phyloP scores from a whole-genome alignment of 129 eudicot species.

The Erigeron canadensis region DNA sequence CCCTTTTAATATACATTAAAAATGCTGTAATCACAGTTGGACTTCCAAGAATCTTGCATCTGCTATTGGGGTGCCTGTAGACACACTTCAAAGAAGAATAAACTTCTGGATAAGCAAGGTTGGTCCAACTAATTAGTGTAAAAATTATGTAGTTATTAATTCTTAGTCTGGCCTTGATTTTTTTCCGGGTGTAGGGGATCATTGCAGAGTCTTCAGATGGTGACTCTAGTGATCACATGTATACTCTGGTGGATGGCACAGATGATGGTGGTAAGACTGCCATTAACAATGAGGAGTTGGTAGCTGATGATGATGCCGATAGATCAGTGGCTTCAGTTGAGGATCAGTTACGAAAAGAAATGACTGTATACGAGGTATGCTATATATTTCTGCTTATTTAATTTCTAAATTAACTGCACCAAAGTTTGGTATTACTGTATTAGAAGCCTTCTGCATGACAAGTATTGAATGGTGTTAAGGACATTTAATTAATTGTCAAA shows the following conservation, averaged over 20 bases:
- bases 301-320: conserved; percentile 84
- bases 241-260: conserved; percentile 64
- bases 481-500: conserved; percentile 12
- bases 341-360: conserved; percentile 89
- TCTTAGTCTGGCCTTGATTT: neutral
- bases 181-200: conserved; percentile 61
- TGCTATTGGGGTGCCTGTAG: conserved; percentile 85
- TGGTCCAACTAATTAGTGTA: neutral
- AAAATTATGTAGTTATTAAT: neutral
- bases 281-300: conserved; percentile 56
- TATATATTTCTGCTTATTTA: neutral
- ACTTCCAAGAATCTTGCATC: conserved; percentile 77
- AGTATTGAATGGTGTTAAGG: neutral
- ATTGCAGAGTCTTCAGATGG: conserved; percentile 59
- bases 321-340: conserved; percentile 88
- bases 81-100: conserved; percentile 71
- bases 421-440: neutral
- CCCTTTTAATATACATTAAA: neutral
- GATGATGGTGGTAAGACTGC: conserved; percentile 57
- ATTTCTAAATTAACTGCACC: neutral
- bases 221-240: conserved; percentile 56
- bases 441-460: neutral
- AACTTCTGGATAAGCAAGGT: conserved; percentile 97
- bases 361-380: conserved; percentile 94
- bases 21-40: conserved; percentile 62